phyloP scores from a whole-genome alignment of 2,329 filamentous ascomycete genomes.

The Pseudogymnoascus sp. region DNA sequence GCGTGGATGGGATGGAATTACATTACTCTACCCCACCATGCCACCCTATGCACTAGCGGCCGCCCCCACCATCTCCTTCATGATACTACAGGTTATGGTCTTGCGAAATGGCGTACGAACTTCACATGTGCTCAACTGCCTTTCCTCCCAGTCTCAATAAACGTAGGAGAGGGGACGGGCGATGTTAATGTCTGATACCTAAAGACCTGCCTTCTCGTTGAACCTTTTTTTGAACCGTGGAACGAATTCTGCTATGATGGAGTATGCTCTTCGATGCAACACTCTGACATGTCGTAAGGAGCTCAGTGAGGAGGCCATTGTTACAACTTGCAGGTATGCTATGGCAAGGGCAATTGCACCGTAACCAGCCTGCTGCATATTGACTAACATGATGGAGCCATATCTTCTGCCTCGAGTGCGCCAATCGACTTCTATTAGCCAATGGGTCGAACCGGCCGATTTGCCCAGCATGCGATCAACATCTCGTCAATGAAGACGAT shows the following conservation, averaged over 20 bases:
- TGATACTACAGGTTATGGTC: not conserved
- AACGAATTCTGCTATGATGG: conserved; percentile 45
- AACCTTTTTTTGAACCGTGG: not conserved
- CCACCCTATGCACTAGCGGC: not conserved
- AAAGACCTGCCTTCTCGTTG: not conserved
- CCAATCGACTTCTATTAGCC: conserved; percentile 56
- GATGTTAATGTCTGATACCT: not conserved
- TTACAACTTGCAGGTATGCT: conserved; percentile 78
- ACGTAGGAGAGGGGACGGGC: not conserved
- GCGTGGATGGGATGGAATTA: not conserved
- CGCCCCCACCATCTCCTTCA: not conserved
- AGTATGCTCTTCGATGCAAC: conserved; percentile 72
- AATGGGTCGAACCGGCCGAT: conserved; percentile 34
- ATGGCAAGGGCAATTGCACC: conserved; percentile 11
- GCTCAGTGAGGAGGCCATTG: conserved; percentile 65
- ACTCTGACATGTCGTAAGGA: conserved; percentile 65
- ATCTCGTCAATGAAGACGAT: conserved; percentile 66
- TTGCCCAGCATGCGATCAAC: conserved; percentile 71
- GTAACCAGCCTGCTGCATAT: not conserved
- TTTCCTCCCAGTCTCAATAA: not conserved
- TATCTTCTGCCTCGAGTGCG: conserved; percentile 76
- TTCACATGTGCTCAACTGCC: not conserved
- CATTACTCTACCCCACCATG: not conserved
- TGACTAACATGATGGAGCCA: conserved; percentile 47
- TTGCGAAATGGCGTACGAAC: not conserved